Evolutionary conservation across 192 early-diverging fungal species (phyloP).

Genomic region (Phycomyces blakesleeanus): DNA sequence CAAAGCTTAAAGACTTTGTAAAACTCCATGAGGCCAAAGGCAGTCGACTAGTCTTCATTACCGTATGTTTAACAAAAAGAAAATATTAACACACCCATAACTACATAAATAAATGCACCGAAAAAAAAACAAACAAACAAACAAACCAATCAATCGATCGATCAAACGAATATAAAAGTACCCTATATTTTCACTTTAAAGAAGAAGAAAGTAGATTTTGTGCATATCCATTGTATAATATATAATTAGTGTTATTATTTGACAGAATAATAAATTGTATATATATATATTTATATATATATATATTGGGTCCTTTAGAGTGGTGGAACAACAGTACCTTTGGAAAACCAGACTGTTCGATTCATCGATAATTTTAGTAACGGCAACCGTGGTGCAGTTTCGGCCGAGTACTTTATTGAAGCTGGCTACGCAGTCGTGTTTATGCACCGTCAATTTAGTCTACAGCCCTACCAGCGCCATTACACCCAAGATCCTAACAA

Average conservation of each 20-base stretch:
- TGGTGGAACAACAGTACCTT: conserved; percentile 94
- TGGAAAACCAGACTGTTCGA: conserved; percentile 94
- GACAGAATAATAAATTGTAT: too few species aligned
- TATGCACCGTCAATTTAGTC: conserved; percentile 86
- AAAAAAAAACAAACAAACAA: too few species aligned
- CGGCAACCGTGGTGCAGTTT: conserved; percentile 91
- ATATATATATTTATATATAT: too few species aligned
- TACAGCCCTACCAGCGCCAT: conserved; percentile 91
- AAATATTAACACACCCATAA: too few species aligned
- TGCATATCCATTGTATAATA: too few species aligned
- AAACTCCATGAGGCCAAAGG: conserved; percentile 41
- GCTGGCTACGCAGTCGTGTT: conserved; percentile 95
- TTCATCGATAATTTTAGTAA: conserved; percentile 99
- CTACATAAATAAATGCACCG: too few species aligned
- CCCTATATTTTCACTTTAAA: too few species aligned
- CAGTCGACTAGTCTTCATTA: conserved; percentile 82
- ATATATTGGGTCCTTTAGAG: too few species aligned
- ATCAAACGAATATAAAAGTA: too few species aligned
- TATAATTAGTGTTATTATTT: too few species aligned
- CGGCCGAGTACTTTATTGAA: conserved; percentile 90
- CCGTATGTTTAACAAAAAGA: conserved; percentile 40
- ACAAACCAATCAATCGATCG: too few species aligned
- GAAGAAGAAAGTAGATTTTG: too few species aligned
- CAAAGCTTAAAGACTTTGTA: conserved; percentile 57
- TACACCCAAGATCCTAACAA: conserved; percentile 76